Percentiles rank a stretch among this genome's conserved stretches.
These are phyloP conservation scores for Iris macrosiphon DNA, from an alignment of 106 monocot genomes.

Conservation along the genomic window DNA sequence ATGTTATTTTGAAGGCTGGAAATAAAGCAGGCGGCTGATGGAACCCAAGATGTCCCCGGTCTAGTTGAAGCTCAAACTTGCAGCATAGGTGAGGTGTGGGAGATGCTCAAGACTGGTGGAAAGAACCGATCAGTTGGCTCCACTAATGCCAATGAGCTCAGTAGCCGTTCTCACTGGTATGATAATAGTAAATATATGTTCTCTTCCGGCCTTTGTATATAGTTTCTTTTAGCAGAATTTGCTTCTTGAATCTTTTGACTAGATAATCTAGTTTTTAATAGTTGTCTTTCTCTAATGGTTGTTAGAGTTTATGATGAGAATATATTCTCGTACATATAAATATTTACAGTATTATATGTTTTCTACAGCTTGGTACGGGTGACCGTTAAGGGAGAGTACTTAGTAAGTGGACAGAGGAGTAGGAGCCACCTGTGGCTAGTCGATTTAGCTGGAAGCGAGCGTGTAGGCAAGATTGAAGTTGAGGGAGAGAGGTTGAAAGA, in stretches of 20 bases:
- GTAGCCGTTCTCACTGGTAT: slow-evolving; percentile 96
- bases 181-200: no score
- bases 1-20: slow-evolving; percentile 55
- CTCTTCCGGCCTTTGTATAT: no score
- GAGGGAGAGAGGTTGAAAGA: slow-evolving; percentile 94
- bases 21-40: slow-evolving; percentile 78
- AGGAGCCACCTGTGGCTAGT: slow-evolving; percentile 90
- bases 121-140: slow-evolving; percentile 86
- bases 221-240: no score
- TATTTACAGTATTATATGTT: no score
- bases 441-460: slow-evolving; percentile 95
- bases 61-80: slow-evolving; percentile 52
- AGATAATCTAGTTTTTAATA: no score
- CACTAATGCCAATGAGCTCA: slow-evolving; percentile 88
- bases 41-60: slow-evolving; percentile 86
- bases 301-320: no score
- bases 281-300: no score
- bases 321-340: no score
- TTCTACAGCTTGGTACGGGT: slow-evolving; percentile 73
- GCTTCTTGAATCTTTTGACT: no score
- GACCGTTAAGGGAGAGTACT: slow-evolving; percentile 58
- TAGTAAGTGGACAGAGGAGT: slow-evolving; percentile 42
- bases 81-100: slow-evolving; percentile 67
- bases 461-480: slow-evolving; percentile 72
- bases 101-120: slow-evolving; percentile 55